A percentile compares a stretch with the other conserved stretches of the same genome.
phyloP scores from a whole-genome alignment of 139 green algal species.

The Tetradesmus lagerheimii region DNA sequence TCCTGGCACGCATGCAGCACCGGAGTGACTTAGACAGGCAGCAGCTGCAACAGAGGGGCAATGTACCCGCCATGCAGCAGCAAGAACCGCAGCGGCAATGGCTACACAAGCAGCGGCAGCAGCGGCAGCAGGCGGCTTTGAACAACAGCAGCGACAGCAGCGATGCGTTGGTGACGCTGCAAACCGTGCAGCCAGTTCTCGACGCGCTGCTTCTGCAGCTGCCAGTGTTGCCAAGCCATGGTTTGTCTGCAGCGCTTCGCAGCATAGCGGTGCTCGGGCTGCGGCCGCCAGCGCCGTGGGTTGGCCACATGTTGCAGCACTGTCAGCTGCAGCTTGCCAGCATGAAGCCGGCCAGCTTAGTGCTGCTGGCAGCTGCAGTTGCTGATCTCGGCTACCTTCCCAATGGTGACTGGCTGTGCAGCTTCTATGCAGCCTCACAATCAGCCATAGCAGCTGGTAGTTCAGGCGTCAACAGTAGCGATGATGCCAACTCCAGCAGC shows the following conservation, averaged over 20 bases:
- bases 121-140: not conserved
- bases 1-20: not conserved
- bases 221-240: not conserved
- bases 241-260: not conserved
- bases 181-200: not conserved
- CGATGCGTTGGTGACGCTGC: not conserved
- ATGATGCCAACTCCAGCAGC: not conserved
- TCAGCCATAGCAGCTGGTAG: not conserved
- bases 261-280: not conserved
- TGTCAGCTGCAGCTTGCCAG: not conserved
- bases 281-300: not conserved
- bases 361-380: not conserved
- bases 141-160: constrained; percentile 1
- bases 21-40: constrained; percentile 10
- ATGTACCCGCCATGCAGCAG: too few relatives aligned
- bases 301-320: not conserved
- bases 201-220: constrained; percentile 6
- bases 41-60: not conserved
- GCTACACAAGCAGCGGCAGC: not conserved
- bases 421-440: not conserved
- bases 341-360: not conserved
- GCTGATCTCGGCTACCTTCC: constrained; percentile 14
- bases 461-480: not conserved
- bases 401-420: not conserved
- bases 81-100: not conserved